Base-by-base conservation (phyloP, 306 rosid genomes). In the Vachellia collinsii region DNA sequence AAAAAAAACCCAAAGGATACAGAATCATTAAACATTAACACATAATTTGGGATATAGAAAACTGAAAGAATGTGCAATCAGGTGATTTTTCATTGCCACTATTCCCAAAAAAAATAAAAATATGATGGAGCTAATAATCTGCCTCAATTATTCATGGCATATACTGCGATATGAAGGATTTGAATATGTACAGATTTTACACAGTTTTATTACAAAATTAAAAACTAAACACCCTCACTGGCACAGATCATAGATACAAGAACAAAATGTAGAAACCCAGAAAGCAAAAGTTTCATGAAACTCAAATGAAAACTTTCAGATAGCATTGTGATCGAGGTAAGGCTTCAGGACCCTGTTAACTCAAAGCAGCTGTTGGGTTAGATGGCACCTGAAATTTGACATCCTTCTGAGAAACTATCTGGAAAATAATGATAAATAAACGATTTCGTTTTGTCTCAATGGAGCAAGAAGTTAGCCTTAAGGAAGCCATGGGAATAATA, bases 301-400 rank as follows among this genome's bases (percentile, higher is more conserved):
- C 62, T 68, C 7, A 8, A 72, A 20, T 25, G 19, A 44, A 59
- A 72, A 53, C 66, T 50, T 68, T 70, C 72, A 68, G 50, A 71
- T 81, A 70, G 70, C 75, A 76, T 67, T 36, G 53, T 43, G 61
- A 42, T 25, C 25, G 61, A 79, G 79, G 72, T 19, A 77, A 54
- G 76, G 25, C 44, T 71, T 37, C 67, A 39, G 39, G 75, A 68
- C 34, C 66, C 62, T 53, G 59, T 54, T 50, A 64, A 73, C 51
- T 50, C 68, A 73, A 82, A 72, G 67, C 77, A 50, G 84, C 46
- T 86, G 42, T 66, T 59, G 29, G 7, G 82, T 67, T 66, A 44
- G 62, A 66, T 29, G 39, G 48, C 34, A 51, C 66, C 92, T 88
- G 92, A 82, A 86, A 47, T 53, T 53, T 53, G 23, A 19, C 3